These are phyloP conservation scores for Gaillardinia entomophila DNA, from an alignment of 805 yeast genomes.

Conservation along the genomic window DNA sequence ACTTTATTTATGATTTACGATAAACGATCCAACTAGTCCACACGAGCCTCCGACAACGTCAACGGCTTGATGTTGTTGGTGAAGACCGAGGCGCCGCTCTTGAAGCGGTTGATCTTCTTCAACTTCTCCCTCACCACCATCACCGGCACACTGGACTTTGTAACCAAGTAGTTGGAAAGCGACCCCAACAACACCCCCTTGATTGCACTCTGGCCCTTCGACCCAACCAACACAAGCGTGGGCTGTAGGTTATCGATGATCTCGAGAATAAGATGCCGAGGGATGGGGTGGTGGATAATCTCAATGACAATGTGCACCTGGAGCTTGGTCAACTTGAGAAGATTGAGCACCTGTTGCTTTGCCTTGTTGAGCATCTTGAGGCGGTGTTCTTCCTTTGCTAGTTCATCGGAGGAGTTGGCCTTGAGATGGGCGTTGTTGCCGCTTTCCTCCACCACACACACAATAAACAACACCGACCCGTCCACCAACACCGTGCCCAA, in stretches of 20 bases:
- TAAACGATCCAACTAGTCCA: conserved; percentile 25
- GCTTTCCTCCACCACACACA: conserved; percentile 51
- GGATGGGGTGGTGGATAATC: conserved; percentile 70
- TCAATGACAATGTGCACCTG: conserved; percentile 71
- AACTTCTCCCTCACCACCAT: conserved; percentile 75
- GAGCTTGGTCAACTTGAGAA: conserved; percentile 59
- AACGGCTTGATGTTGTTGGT: conserved; percentile 52
- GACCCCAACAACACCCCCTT: conserved; percentile 73
- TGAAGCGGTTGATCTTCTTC: conserved; percentile 59
- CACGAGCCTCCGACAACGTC: conserved; percentile 43
- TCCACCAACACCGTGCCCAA: conserved; percentile 80
- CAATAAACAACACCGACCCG: conserved; percentile 74
- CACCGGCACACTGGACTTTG: conserved; percentile 68
- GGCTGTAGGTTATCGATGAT: conserved; percentile 68
- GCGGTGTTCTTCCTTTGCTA: conserved; percentile 29
- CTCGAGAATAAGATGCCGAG: conserved; percentile 64
- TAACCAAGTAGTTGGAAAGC: conserved; percentile 64
- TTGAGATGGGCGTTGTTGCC: conserved; percentile 38
- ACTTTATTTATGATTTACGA: conserved; percentile 22
- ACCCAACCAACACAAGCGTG: conserved; percentile 69
- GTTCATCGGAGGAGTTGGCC: conserved; percentile 31
- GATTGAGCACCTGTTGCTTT: conserved; percentile 38
- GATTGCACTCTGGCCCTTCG: conserved; percentile 65
- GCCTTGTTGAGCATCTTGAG: conserved; percentile 37
- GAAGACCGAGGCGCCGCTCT: conserved; percentile 42